Evolutionary conservation across 768 basidiomycete genomes (phyloP).

Genomic region (Scleroderma bovista): DNA sequence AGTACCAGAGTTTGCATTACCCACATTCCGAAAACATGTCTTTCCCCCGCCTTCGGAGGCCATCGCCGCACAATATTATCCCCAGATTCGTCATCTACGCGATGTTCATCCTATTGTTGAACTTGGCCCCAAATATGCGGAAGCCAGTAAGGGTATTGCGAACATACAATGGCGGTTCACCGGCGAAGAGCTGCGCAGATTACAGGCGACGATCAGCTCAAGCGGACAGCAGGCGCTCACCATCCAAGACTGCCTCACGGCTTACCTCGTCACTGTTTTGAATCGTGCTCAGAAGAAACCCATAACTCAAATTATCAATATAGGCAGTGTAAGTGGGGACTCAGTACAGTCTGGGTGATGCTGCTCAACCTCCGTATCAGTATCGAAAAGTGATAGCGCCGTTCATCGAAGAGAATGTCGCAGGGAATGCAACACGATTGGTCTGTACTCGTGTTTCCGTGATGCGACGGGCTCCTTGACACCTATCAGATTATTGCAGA

Average conservation of each 20-base stretch:
- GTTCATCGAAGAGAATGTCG: background rate
- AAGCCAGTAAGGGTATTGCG: background rate
- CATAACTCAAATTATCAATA: slow-evolving; percentile 5
- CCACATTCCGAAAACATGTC: slow-evolving; percentile 11
- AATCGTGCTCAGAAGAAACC: slow-evolving; percentile 7
- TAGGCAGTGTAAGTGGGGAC: background rate
- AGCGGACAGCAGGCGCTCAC: slow-evolving; percentile 4
- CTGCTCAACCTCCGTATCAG: background rate
- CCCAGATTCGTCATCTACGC: no score
- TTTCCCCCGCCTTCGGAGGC: background rate
- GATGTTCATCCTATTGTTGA: background rate
- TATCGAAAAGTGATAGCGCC: background rate
- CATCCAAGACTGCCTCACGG: slow-evolving; percentile 21
- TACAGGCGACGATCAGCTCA: background rate
- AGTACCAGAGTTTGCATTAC: background rate
- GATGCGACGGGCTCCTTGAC: background rate
- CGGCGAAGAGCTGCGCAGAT: background rate
- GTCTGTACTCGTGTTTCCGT: background rate
- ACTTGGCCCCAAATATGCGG: background rate
- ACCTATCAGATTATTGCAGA: background rate
- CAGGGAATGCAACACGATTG: background rate
- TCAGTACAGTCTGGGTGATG: background rate
- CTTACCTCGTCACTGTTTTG: slow-evolving; percentile 15
- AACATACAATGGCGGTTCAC: background rate
- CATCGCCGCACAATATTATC: no score